Evolutionary conservation across 2,329 filamentous ascomycete species (phyloP).

Genomic region (Claviceps purpurea): DNA sequence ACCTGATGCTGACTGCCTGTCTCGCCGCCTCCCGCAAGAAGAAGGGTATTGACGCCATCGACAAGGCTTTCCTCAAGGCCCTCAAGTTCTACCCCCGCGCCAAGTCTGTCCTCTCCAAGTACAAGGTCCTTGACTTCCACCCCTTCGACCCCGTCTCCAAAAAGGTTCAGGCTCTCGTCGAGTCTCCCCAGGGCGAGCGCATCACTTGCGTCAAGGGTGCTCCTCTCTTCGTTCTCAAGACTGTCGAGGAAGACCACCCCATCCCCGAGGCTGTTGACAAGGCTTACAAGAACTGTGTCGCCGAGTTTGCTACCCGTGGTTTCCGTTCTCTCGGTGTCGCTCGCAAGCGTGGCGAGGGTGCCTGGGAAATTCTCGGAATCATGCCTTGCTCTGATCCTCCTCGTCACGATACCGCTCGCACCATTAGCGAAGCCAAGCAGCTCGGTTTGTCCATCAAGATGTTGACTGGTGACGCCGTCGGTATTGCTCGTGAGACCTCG

Average conservation of each 20-base stretch:
- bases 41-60: conserved; percentile 90
- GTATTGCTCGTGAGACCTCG: conserved; percentile 83
- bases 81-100: conserved; percentile 71
- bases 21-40: conserved; percentile 85
- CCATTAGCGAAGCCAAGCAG: conserved; percentile 77
- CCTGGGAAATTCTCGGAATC: conserved; percentile 87
- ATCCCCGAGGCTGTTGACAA: conserved; percentile 65
- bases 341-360: conserved; percentile 67
- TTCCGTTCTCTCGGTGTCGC: conserved; percentile 91
- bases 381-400: conserved; percentile 91
- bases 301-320: conserved; percentile 82
- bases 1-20: conserved; percentile 86
- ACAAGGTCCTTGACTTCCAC: conserved; percentile 72
- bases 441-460: conserved; percentile 89
- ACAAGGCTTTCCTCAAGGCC: conserved; percentile 86
- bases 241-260: conserved; percentile 71
- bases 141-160: conserved; percentile 90
- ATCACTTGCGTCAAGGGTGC: conserved; percentile 88
- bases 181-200: conserved; percentile 70
- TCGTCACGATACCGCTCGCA: conserved; percentile 80
- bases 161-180: conserved; percentile 74
- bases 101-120: conserved; percentile 68
- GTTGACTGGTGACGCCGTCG: conserved; percentile 89
- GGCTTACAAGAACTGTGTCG: conserved; percentile 85
- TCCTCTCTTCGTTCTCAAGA: conserved; percentile 75